These are phyloP conservation scores for Phaeotremella fagi DNA, from an alignment of 768 basidiomycete species.

Conservation along the genomic window DNA sequence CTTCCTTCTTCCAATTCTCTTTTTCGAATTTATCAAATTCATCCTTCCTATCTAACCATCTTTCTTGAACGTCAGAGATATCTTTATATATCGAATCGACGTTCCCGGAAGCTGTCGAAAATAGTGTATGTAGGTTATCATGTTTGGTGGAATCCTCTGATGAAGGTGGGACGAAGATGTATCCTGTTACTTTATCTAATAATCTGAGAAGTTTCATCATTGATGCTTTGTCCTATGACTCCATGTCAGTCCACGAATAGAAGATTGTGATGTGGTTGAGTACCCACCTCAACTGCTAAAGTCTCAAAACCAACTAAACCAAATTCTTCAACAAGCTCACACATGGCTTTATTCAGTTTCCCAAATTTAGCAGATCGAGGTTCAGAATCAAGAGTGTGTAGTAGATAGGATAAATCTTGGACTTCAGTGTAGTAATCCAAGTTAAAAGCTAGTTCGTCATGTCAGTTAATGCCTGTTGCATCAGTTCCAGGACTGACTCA, in stretches of 20 bases:
- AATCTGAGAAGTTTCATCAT: constrained; percentile 81
- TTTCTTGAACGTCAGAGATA: constrained; percentile 77
- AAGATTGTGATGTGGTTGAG: background rate
- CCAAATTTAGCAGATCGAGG: constrained; percentile 64
- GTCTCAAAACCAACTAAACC: constrained; percentile 93
- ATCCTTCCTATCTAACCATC: constrained; percentile 84
- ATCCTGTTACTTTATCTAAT: constrained; percentile 89
- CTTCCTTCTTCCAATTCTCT: constrained; percentile 66
- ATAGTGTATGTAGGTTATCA: constrained; percentile 61
- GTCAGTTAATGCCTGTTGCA: background rate
- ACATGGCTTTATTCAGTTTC: constrained; percentile 80
- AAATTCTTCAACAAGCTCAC: constrained; percentile 89
- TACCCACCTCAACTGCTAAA: constrained; percentile 79
- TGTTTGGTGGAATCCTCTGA: constrained; percentile 48
- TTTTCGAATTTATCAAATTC: constrained; percentile 78
- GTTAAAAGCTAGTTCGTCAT: constrained; percentile 71
- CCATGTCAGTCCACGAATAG: background rate
- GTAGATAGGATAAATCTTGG: constrained; percentile 85
- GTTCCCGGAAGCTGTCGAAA: constrained; percentile 53
- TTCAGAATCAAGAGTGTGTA: constrained; percentile 59
- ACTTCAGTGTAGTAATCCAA: constrained; percentile 98
- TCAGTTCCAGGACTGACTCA: constrained; percentile 46
- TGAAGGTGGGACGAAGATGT: constrained; percentile 67
- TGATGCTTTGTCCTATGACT: constrained; percentile 77
- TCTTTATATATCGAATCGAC: constrained; percentile 18